phyloP scores from a whole-genome alignment of 2,329 filamentous ascomycete species.

The Davidsoniella neocaledoniae region DNA sequence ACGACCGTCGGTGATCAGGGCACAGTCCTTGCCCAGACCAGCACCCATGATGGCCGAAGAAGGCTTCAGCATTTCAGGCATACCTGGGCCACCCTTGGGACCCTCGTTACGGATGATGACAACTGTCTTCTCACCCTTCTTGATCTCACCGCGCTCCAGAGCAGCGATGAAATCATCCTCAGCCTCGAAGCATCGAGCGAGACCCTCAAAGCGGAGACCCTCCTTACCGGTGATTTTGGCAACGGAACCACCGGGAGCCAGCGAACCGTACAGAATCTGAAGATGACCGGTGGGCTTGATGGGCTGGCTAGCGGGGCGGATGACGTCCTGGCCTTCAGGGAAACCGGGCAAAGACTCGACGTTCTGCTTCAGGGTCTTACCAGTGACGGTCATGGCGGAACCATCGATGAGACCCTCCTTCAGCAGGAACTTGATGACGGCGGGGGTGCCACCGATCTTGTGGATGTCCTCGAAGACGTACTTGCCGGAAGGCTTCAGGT shows the following conservation, averaged over 20 bases:
- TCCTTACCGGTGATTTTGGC: conserved; percentile 94
- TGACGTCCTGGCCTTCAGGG: conserved; percentile 63
- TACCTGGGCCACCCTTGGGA: conserved; percentile 82
- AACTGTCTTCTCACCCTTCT: conserved; percentile 74
- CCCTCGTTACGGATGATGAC: conserved; percentile 87
- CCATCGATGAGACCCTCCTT: conserved; percentile 72
- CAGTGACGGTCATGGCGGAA: conserved; percentile 66
- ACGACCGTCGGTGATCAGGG: conserved; percentile 56
- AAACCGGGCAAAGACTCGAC: conserved; percentile 58
- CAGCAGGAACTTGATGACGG: conserved; percentile 73
- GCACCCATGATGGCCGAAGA: conserved; percentile 85
- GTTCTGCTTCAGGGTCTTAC: conserved; percentile 79
- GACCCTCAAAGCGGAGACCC: conserved; percentile 66
- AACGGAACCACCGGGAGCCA: conserved; percentile 73
- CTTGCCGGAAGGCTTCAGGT: conserved; percentile 72
- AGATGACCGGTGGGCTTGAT: conserved; percentile 81
- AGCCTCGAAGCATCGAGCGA: conserved; percentile 68
- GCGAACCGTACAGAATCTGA: conserved; percentile 70
- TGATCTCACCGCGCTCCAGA: conserved; percentile 60
- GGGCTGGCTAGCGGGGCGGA: conserved; percentile 62
- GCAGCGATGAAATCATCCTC: conserved; percentile 67
- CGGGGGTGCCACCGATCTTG: conserved; percentile 73
- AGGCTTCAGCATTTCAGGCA: conserved; percentile 93
- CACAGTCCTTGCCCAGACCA: conserved; percentile 59
- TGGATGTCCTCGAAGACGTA: conserved; percentile 76